Evolutionary conservation across 371 early-diverging fungal genomes (phyloP), one percentile per base, ranked within the genome.

Genomic region (Mortierella sp.): DNA sequence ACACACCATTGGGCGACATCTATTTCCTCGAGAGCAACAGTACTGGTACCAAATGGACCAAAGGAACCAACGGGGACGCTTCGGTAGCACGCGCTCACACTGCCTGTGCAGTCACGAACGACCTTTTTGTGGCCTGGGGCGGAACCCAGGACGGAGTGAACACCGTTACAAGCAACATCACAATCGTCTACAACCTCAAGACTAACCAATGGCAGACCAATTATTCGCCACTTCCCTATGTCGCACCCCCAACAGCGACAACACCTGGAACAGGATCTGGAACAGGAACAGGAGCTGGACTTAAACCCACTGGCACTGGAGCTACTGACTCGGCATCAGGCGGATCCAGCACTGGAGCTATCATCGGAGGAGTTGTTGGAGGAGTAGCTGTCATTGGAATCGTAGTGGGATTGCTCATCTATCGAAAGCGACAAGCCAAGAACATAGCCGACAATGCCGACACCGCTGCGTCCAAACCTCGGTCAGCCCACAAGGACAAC

Each of bases 141-240:
- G 80, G 84, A 51, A 35, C 29, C 27, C 44, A 58, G 10, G 41
- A 56, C 58, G 38, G 46, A 12, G n/a, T 21, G 32, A 71, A 29
- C 2, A 43, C 73, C 3, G 14, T 72, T 18, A 74, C 65, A 6
- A 60, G 21, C 27, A 72, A 41, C 21, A 16, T 70, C 8, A 80
- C 78, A 1, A 38, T 68, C 16, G 78, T 84, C 21, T 84, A 78
- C 43, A 81, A 84, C 41, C 14, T 84, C 48, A 84, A 84, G 70
- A 72, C 58, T 10, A 73, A 77, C 44, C 49, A 27, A 4, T 84
- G 84, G 81, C 70, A 68, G 35, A 4, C 44, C 1, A 49, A 2
- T 0, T 84, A 51, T 58, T 49, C 70, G 10, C 75, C 84, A 4
- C 27, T 54, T 16, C 41, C 72, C 16, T 38, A 71, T 29, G 16